Evolutionary conservation across 768 basidiomycete genomes (phyloP).

Genomic region (Dentipellis fragilis): DNA sequence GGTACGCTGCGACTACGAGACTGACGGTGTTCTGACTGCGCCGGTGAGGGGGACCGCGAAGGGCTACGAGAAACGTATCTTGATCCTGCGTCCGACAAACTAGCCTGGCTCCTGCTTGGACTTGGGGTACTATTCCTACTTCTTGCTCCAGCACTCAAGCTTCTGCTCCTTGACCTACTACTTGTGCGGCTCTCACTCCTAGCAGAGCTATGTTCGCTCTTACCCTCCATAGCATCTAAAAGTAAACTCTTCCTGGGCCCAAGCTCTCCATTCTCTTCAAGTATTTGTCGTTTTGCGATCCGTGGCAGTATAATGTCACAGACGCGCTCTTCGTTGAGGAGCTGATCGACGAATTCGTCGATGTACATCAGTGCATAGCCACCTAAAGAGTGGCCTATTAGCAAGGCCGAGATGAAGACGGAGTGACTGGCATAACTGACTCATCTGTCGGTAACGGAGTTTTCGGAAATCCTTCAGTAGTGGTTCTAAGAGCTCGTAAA

Average conservation of each 20-base stretch:
- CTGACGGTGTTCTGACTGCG: slow-evolving; percentile 14
- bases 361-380: slow-evolving; percentile 83
- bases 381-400: slow-evolving; percentile 33
- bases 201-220: slow-evolving; percentile 38
- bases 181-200: slow-evolving; percentile 22
- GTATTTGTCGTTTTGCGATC: slow-evolving; percentile 68
- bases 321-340: slow-evolving; percentile 83
- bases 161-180: slow-evolving; percentile 12
- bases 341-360: slow-evolving; percentile 83
- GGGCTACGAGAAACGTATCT: slow-evolving; percentile 62
- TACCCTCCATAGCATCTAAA: slow-evolving; percentile 80
- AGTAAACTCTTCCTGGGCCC: slow-evolving; percentile 77
- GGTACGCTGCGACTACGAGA: slow-evolving; percentile 30
- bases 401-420: not conserved
- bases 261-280: slow-evolving; percentile 90
- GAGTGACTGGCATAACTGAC: slow-evolving; percentile 33
- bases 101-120: slow-evolving; percentile 17
- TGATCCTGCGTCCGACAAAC: slow-evolving; percentile 37
- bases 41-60: slow-evolving; percentile 27
- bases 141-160: slow-evolving; percentile 16
- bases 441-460: slow-evolving; percentile 67
- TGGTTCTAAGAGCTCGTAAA: slow-evolving; percentile 90
- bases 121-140: slow-evolving; percentile 20
- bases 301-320: slow-evolving; percentile 96
- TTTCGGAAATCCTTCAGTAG: slow-evolving; percentile 91